Evolutionary conservation across 805 yeast genomes (phyloP).

Genomic region (Wickerhamomyces mucosus): DNA sequence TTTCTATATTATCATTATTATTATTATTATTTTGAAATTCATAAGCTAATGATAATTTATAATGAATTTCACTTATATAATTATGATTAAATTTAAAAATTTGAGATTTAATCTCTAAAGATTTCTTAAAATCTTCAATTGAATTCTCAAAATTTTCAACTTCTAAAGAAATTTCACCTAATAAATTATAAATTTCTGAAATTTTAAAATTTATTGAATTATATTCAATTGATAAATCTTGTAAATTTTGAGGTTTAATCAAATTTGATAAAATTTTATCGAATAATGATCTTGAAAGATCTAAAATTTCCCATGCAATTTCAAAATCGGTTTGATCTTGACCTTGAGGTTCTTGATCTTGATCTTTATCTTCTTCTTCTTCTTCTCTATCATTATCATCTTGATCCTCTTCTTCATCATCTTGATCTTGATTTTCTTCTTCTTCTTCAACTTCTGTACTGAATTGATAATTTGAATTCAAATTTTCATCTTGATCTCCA

Average conservation of each 20-base stretch:
- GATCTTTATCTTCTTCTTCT: constrained; percentile 9
- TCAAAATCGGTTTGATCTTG: constrained; percentile 67
- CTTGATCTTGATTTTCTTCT: constrained; percentile 21
- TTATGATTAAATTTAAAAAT: constrained; percentile 43
- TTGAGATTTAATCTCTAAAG: constrained; percentile 44
- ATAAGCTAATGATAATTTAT: constrained; percentile 67
- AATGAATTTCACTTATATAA: constrained; percentile 68
- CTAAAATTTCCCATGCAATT: constrained; percentile 81
- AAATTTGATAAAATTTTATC: constrained; percentile 22
- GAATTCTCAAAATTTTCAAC: constrained; percentile 83
- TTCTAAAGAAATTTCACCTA: constrained; percentile 88
- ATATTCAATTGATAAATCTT: constrained; percentile 11
- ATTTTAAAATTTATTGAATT: constrained; percentile 39
- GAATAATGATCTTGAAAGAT: constrained; percentile 62
- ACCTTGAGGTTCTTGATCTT: constrained; percentile 22
- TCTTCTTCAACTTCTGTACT: constrained; percentile 29
- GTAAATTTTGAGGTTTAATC: constrained; percentile 6
- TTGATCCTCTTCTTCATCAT: constrained; percentile 16
- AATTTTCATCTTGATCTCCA: constrained; percentile 20
- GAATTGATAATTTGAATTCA: constrained; percentile 24
- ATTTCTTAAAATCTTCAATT: constrained; percentile 50
- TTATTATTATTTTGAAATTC: constrained; percentile 68
- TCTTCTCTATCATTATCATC: constrained; percentile 19
- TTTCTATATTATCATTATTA: constrained; percentile 32
- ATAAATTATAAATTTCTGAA: constrained; percentile 64